Base-by-base conservation (phyloP, 352 stramenopile species). In the Globisporangium paddicum region DNA sequence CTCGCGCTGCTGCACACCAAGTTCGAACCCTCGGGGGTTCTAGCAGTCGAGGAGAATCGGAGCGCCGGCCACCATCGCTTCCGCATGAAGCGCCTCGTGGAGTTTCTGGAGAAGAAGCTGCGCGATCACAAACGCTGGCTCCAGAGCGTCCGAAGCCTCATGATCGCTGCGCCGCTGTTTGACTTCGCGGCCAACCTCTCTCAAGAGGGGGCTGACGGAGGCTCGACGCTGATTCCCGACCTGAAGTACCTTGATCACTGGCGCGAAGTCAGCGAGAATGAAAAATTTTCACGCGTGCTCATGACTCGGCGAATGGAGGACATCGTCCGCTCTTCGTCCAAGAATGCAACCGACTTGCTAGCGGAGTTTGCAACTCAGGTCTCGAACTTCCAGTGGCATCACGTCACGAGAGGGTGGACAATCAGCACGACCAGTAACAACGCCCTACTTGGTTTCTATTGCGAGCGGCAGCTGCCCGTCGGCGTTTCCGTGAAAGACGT, bases 151-250 rank as follows among this genome's bases (percentile, higher is more conserved):
- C 72, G 66, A 23, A 78, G 64, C 14, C 58, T 89, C 25, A 74
- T 90, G 53, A 73, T 73, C 35, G 67, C 66, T 7, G 71, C 81
- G 26, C 81, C 81, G 18, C 55, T 90, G 11, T 59, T 87, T 14
- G 60, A 81, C 9, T 72, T 67, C 25, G 68, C 50, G 37, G 42
- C 60, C 3, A 58, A 57, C 14, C 10, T 38, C 45, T n/a, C 32
- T 3, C 28, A 52, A 38, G 46, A 52, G 1, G 18, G 46, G 6
- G 19, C 26, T 13, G 26, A 26, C 14, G 28, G 25, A n/a, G 19
- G 30, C 46, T 49, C 57, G 16, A 62, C 4, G 21, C 42, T 50
- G 26, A 23, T 45, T 53, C 16, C 38, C 5, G 67, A 48, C 37
- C n/a, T 70, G 14, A 25, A 67, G 9, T 61, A 49, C 19, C 16